Base-by-base conservation (phyloP, 495 filamentous ascomycete species). In the Penicillium goetzii region DNA sequence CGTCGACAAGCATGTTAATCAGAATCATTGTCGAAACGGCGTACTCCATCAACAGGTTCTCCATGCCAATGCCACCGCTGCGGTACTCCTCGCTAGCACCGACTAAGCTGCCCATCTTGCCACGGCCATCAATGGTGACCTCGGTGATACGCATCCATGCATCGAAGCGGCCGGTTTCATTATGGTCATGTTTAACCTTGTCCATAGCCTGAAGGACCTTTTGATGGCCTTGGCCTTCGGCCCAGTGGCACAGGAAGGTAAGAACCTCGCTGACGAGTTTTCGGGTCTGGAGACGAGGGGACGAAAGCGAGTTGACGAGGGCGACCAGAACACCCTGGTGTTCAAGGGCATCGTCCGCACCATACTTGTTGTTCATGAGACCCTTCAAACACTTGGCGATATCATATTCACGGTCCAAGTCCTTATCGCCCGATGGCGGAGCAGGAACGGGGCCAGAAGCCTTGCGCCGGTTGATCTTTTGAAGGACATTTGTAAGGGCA, bases 101-200 rank as follows among this genome's bases (percentile, higher is more conserved):
- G 28, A 99, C 95, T 63, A 98, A 84, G 78, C 92, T 96, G 59
- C 95, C 95, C 91, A 99, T 96, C 84, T 99, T 99, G 43, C 95
- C 95, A 61, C 95, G 88, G 32, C 95, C 95, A 77, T 99, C 95
- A 55, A 97, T 88, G 11, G 95, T 97, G 57, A 99, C 96, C 76
- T 99, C 95, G 40, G 98, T 94, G 51, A 97, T 92, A 32, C 95
- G 91, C 91, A 99, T 96, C 95, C 95, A 99, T 17, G 96, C 89
- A 79, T 99, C 95, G 70, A 99, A 99, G 17, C 96, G 89, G 34
- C 95, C 95, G 71, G 95, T 97, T 74, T 99, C 95, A 45, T 89
- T 89, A 69, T 96, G 89, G 66, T 92, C 86, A 65, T 83, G 86
- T 74, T 98, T 98, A 77, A 97, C 89, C 70, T 91, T 84, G 64